These are phyloP conservation scores for Vitis riparia DNA, from an alignment of 164 flowering plant genomes.

Conservation along the genomic window DNA sequence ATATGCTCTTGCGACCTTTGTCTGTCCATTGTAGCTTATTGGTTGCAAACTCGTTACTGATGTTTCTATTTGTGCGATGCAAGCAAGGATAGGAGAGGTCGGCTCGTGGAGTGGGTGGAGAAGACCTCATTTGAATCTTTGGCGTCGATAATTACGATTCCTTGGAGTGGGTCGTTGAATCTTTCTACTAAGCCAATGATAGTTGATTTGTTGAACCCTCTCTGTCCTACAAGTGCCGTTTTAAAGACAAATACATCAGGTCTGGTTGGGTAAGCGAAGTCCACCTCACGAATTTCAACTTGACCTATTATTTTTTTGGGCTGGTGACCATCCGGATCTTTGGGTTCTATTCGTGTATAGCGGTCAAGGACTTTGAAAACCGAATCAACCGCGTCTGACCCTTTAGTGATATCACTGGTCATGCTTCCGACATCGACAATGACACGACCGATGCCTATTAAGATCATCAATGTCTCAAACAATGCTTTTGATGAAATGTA, in stretches of 20 bases:
- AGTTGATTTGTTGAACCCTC: conserved; percentile 78
- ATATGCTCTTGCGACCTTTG: too few species aligned
- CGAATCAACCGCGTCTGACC: conserved; percentile 59
- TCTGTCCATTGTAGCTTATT: too few species aligned
- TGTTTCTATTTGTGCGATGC: too few species aligned
- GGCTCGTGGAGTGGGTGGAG: too few species aligned
- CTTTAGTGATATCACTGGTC: conserved; percentile 83
- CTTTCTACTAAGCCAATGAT: conserved; percentile 60
- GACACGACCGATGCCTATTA: conserved; percentile 76
- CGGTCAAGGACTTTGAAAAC: conserved; percentile 75
- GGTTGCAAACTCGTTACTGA: too few species aligned
- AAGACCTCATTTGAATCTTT: too few species aligned
- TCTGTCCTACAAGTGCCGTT: conserved; percentile 63
- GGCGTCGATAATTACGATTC: conserved; percentile 53
- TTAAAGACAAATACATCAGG: conserved; percentile 46
- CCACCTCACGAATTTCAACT: conserved; percentile 41
- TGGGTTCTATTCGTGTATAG: conserved; percentile 60
- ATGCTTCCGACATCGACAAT: conserved; percentile 88
- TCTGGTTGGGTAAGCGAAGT: conserved; percentile 62
- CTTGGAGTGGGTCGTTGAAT: conserved; percentile 59
- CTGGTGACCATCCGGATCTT: conserved; percentile 51
- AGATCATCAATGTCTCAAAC: conserved; percentile 68
- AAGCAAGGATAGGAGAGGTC: too few species aligned
- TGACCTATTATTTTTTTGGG: conserved; percentile 52
- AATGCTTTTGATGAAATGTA: conserved; percentile 52